Evolutionary conservation across 148 eudicot genomes (phyloP), one percentile per base, ranked within the genome.

Genomic region (Chenopodium quinoa): DNA sequence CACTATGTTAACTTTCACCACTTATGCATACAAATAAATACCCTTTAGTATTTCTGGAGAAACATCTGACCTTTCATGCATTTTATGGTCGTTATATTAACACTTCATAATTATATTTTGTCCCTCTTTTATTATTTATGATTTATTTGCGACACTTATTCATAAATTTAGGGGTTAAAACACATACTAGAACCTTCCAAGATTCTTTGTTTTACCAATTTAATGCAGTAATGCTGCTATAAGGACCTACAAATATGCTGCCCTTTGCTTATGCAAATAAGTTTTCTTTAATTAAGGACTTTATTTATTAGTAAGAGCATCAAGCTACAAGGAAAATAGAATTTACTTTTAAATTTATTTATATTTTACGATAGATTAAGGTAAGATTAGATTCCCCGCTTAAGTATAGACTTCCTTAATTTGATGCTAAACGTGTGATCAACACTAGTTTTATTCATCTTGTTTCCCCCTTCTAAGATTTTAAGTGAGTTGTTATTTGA

Each of bases 41-140:
- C 70, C 82, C 82, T 60, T 80, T 80, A 58, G 82, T 75, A 8
- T 44, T 73, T 80, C 17, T 50, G 25, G 54, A 72, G 82, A 72
- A 80, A 60, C 82, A 80, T 23, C 7, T 72, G 76, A 58, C 82
- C 77, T 8, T 80, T 80, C 76, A 60, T 22, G 40, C n/a, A 31
- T 7, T 80, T 60, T 72, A 80, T 80, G 77, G 82, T 72, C 76
- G 34, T 72, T 16, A 9, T 6, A 31, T 23, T 5, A 44, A 22
- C 4, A 62, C 37, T 34, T 37, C 79, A 64, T 37, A 40, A 44
- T 63, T 37, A n/a, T 40, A 77, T 63, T 64, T 32, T 64, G 79
- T 66, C 58, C 32, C 80, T 60, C 34, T 16, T 77, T 4, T 37
- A 77, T 77, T 7, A 20, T 75, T 20, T 52, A 48, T 75, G 22